Evolutionary conservation across 805 yeast species (phyloP).

Genomic region (Monosporozyma yasuniensis): DNA sequence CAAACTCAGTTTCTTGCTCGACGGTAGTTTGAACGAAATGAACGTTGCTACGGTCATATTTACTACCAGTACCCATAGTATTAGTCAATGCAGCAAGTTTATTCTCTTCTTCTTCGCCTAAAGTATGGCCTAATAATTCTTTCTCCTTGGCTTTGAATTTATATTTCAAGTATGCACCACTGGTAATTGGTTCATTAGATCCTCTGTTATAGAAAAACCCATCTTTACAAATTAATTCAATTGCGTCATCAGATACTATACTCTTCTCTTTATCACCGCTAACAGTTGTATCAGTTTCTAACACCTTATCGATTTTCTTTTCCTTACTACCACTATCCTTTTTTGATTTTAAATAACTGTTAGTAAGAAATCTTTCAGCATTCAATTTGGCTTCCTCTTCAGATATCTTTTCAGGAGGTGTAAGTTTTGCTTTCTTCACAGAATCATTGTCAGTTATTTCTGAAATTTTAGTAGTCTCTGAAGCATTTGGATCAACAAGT

Average conservation of each 20-base stretch:
- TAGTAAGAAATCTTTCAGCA: background rate
- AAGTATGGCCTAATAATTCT: slow-evolving; percentile 13
- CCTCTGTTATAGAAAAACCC: slow-evolving; percentile 26
- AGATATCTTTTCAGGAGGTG: slow-evolving; percentile 1
- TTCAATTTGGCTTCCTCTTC: background rate
- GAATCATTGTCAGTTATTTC: background rate
- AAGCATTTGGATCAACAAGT: background rate
- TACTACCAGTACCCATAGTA: slow-evolving; percentile 6
- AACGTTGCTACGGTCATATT: slow-evolving; percentile 25
- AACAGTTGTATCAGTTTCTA: slow-evolving; percentile 4
- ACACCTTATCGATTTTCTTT: background rate
- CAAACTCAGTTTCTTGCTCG: slow-evolving; percentile 22
- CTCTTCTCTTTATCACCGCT: slow-evolving; percentile 11
- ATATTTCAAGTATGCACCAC: slow-evolving; percentile 25
- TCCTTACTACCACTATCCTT: background rate
- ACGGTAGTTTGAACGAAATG: slow-evolving; percentile 24
- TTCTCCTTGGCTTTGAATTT: slow-evolving; percentile 27
- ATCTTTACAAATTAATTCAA: slow-evolving; percentile 25
- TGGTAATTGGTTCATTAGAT: slow-evolving; percentile 24
- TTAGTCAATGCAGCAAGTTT: background rate
- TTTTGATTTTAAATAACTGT: background rate
- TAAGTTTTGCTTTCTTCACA: background rate
- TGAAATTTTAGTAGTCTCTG: background rate
- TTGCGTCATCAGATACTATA: slow-evolving; percentile 13
- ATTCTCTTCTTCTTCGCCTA: background rate